Evolutionary conservation across 2,329 filamentous ascomycete genomes (phyloP).

Genomic region (Chaetomium sp.): DNA sequence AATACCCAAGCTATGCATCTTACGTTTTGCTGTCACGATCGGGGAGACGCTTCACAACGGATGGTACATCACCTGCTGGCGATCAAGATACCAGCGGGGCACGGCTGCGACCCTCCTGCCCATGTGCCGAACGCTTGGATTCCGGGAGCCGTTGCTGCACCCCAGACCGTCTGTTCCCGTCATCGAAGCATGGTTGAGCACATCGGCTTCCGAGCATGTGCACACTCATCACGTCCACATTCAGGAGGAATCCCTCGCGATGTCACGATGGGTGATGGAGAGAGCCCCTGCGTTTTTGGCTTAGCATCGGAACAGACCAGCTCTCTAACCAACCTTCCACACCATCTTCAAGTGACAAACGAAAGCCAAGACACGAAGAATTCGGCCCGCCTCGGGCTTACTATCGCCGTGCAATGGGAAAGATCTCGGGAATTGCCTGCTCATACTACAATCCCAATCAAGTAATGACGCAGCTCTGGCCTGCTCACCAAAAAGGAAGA

Average conservation of each 20-base stretch:
- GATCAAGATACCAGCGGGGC: background rate
- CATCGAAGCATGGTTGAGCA: background rate
- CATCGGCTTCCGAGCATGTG: background rate
- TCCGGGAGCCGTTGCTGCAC: conserved; percentile 1
- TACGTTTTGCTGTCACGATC: background rate
- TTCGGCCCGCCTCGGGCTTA: conserved; percentile 6
- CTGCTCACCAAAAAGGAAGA: background rate
- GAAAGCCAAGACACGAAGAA: background rate
- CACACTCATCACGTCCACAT: background rate
- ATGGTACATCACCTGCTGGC: background rate
- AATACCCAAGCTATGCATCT: background rate
- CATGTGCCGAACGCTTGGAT: background rate
- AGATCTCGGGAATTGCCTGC: background rate
- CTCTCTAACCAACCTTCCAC: background rate
- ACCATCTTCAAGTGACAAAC: background rate
- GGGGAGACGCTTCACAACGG: background rate
- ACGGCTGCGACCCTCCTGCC: background rate
- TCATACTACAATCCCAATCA: background rate
- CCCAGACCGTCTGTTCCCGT: background rate
- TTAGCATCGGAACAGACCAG: background rate
- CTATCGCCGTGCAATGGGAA: conserved; percentile 2
- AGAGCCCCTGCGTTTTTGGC: background rate
- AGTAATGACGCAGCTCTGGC: background rate
- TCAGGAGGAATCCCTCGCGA: background rate
- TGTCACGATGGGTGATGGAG: background rate